A percentile compares a stretch with the other conserved stretches of the same genome.
These are phyloP conservation scores for Zygosaccharomyces gambellarensis DNA, from an alignment of 805 yeast genomes.

Conservation along the genomic window DNA sequence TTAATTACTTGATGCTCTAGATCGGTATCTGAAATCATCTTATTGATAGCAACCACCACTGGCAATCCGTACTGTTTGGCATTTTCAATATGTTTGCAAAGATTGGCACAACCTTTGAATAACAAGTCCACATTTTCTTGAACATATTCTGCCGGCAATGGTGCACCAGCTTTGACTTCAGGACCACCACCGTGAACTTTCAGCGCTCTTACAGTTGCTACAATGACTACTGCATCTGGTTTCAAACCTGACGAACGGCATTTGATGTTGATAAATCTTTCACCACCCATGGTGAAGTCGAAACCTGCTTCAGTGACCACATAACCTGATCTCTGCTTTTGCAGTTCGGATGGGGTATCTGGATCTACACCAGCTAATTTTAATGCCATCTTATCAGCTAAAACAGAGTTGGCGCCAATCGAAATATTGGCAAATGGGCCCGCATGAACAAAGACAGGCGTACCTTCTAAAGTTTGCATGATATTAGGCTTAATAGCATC, in stretches of 20 bases:
- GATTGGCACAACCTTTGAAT: constrained; percentile 64
- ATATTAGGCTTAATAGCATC: constrained; percentile 81
- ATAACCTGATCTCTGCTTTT: constrained; percentile 56
- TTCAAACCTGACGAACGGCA: constrained; percentile 74
- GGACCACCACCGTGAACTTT: constrained; percentile 89
- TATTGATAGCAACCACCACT: constrained; percentile 77
- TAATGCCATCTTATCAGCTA: constrained; percentile 79
- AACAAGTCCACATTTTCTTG: constrained; percentile 68
- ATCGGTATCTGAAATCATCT: constrained; percentile 67
- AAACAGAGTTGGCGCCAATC: constrained; percentile 78
- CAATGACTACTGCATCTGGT: constrained; percentile 75
- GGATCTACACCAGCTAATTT: constrained; percentile 66
- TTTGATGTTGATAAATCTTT: constrained; percentile 76
- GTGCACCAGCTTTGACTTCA: constrained; percentile 79
- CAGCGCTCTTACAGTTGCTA: constrained; percentile 79
- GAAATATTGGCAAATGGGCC: constrained; percentile 88
- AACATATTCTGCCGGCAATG: constrained; percentile 67
- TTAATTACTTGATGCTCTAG: constrained; percentile 65
- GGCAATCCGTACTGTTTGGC: constrained; percentile 70
- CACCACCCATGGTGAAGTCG: constrained; percentile 91
- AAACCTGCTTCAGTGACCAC: constrained; percentile 87
- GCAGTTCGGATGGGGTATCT: constrained; percentile 40
- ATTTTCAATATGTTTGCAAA: constrained; percentile 71
- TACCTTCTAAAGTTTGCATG: constrained; percentile 86
- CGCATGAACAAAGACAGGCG: constrained; percentile 83